phyloP scores from a whole-genome alignment of 352 stramenopile genomes.

The Lagenidium sp. region DNA sequence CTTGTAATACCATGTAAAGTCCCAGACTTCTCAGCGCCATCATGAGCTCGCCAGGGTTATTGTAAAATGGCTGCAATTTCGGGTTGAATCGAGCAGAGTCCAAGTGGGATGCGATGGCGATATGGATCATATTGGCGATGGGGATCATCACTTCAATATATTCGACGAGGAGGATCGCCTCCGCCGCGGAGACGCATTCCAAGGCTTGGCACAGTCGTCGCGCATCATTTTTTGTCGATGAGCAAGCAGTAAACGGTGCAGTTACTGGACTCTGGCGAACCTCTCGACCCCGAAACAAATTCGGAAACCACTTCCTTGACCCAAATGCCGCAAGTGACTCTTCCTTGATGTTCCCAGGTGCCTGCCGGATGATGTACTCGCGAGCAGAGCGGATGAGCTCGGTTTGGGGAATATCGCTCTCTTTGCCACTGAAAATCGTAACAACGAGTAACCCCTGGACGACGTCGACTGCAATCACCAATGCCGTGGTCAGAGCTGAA shows the following conservation, averaged over 20 bases:
- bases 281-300: too few species aligned
- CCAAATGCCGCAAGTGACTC: not conserved
- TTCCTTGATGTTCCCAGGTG: not conserved
- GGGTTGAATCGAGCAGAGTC: constrained; percentile 7
- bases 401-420: not conserved
- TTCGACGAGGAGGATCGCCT: constrained; percentile 17
- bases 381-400: constrained; percentile 1
- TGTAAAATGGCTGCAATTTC: constrained; percentile 1
- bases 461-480: constrained; percentile 15
- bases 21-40: constrained; percentile 3
- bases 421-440: constrained; percentile 14
- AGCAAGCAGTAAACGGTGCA: too few species aligned
- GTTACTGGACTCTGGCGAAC: not conserved
- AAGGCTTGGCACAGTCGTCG: constrained; percentile 6
- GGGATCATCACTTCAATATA: constrained; percentile 16
- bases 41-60: not conserved
- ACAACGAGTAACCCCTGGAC: constrained; percentile 7
- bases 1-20: constrained; percentile 12
- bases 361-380: not conserved
- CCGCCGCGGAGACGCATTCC: constrained; percentile 4
- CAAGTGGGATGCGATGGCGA: constrained; percentile 7
- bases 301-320: too few species aligned
- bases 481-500: constrained; percentile 2
- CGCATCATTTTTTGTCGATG: too few species aligned
- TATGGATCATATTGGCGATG: constrained; percentile 9